Evolutionary conservation across 805 yeast species (phyloP).

Genomic region (Metschnikowia cerradonensis): DNA sequence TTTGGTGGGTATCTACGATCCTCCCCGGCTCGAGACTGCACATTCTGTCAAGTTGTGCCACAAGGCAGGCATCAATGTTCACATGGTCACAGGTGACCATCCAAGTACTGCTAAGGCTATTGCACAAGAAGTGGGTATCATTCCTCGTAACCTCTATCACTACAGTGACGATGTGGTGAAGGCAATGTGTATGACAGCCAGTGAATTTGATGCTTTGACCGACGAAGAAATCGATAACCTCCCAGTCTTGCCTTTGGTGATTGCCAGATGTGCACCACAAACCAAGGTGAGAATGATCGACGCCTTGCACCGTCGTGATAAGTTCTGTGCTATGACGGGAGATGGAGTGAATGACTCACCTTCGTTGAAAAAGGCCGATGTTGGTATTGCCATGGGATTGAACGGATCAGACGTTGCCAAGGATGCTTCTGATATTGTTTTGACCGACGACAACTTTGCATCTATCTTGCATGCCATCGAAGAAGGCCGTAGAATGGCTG

Average conservation of each 20-base stretch:
- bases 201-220: conserved; percentile 59
- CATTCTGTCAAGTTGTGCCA: conserved; percentile 18
- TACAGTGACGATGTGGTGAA: conserved; percentile 53
- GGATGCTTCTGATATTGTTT: conserved; percentile 26
- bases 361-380: conserved; percentile 26
- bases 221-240: conserved; percentile 57
- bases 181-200: conserved; percentile 73
- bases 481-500: conserved; percentile 23
- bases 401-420: conserved; percentile 29
- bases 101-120: conserved; percentile 21
- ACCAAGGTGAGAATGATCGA: conserved; percentile 80
- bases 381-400: conserved; percentile 29
- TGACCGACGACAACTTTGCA: conserved; percentile 26
- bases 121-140: conserved; percentile 21
- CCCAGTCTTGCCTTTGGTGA: conserved; percentile 69
- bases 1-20: conserved; percentile 21
- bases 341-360: conserved; percentile 30
- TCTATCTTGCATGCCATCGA: conserved; percentile 27
- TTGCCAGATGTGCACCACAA: conserved; percentile 81
- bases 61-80: conserved; percentile 20
- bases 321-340: conserved; percentile 73
- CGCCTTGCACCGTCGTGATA: conserved; percentile 48
- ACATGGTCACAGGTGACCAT: conserved; percentile 22
- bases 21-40: conserved; percentile 20
- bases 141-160: conserved; percentile 45